Evolutionary conservation across 495 filamentous ascomycete genomes (phyloP), one percentile per base, ranked within the genome.

Genomic region (Trichoderma asperelloides): DNA sequence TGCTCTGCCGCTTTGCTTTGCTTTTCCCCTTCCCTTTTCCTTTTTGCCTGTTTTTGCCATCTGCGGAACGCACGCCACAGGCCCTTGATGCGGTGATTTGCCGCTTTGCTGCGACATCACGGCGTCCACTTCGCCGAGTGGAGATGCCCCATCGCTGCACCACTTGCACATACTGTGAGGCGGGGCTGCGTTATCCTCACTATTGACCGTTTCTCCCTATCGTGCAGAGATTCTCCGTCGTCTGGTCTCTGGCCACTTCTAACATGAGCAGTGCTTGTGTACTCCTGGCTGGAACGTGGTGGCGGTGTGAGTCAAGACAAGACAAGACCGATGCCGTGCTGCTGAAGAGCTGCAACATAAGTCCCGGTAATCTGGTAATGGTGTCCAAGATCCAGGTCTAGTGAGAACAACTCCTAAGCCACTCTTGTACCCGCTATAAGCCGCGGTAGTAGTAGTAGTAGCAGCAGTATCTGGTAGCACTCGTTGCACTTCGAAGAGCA

Each of bases 321-420:
- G 33, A 60, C 9, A 12, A 30, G 16, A 60, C 25, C 23, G 27
- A 60, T 60, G 55, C 55, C 55, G 23, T 60, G 55, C 55, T 60
- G 55, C 21, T 28, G 4, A 47, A 47, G 23, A 60, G 55, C 55
- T 60, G 55, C 55, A 60, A 60, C 55, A 60, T 27, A 12, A 60
- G 55, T 60, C 55, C 55, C 55, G 55, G 55, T 12, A 60, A 60
- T 60, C 55, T 60, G 55, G 55, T 60, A 12, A 60, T 60, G 55
- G 55, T 60, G 55, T 60, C 55, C 55, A 13, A 28, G 27, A 30
- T 27, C 25, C 25, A 27, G 55, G 12, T 1, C 23, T 25, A 60
- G 23, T 30, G 9, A 60, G 11, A 30, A 21, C 21, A 55, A 21
- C 49, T 21, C 21, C 49, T 9, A 25, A 55, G 49, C n/a, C 49